These are phyloP conservation scores for Cryptococcus amylolentus DNA, from an alignment of 1,284 basidiomycete species.

Conservation along the genomic window DNA sequence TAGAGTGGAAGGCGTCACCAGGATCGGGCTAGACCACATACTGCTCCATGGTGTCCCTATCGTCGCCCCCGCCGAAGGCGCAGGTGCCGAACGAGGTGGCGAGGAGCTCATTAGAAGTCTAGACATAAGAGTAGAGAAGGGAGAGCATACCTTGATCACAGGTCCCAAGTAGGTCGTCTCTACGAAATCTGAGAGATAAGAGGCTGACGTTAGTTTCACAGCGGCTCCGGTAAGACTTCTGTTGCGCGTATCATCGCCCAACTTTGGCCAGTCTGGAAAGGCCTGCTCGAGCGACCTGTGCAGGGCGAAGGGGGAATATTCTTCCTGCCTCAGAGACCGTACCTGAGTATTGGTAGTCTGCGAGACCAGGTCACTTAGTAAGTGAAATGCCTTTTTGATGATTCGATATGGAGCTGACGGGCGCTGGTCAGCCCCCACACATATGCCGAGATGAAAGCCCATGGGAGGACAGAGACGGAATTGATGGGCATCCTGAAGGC, in stretches of 20 bases:
- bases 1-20: conserved; percentile 50
- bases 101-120: conserved; percentile 70
- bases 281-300: conserved; percentile 51
- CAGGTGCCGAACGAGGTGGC: conserved; percentile 54
- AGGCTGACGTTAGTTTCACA: conserved; percentile 37
- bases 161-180: conserved; percentile 59
- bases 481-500: conserved; percentile 69
- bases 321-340: conserved; percentile 87
- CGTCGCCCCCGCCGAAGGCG: conserved; percentile 60
- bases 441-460: conserved; percentile 67
- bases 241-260: conserved; percentile 86
- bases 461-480: conserved; percentile 64
- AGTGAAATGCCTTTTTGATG: neutral
- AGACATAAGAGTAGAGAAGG: conserved; percentile 65
- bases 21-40: conserved; percentile 52
- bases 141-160: conserved; percentile 90
- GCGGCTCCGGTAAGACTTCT: conserved; percentile 90
- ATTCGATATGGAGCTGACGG: conserved; percentile 6
- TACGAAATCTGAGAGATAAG: neutral
- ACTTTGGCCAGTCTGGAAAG: conserved; percentile 65
- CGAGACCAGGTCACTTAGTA: conserved; percentile 67
- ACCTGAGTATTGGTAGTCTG: conserved; percentile 81
- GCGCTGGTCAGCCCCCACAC: conserved; percentile 66
- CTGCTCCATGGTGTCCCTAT: conserved; percentile 70
- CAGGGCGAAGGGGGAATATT: conserved; percentile 62